Conservation (phyloP, 2,329 filamentous ascomycete genomes). For the Diaporthe destruens region DNA sequence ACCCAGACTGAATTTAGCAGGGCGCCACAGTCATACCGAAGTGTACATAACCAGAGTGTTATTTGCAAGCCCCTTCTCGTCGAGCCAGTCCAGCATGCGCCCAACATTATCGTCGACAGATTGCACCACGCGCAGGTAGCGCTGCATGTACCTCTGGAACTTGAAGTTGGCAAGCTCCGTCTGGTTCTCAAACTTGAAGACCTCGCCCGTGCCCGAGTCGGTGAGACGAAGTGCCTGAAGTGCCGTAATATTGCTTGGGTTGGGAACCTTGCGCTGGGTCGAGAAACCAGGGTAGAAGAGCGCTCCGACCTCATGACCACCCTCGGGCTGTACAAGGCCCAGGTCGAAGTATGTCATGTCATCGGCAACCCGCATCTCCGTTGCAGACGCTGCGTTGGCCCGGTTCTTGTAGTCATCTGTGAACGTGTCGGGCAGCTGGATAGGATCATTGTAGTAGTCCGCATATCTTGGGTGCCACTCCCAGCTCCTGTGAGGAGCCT, state of each 20-base stretch:
- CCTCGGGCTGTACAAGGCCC: slow-evolving; percentile 64
- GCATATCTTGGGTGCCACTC: slow-evolving; percentile 63
- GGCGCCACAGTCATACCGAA: slow-evolving; percentile 45
- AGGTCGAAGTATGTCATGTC: slow-evolving; percentile 65
- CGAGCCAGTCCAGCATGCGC: slow-evolving; percentile 60
- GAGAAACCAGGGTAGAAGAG: slow-evolving; percentile 41
- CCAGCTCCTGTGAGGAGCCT: slow-evolving; percentile 66
- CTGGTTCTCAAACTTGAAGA: slow-evolving; percentile 58
- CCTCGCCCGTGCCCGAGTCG: slow-evolving; percentile 59
- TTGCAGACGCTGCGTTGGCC: slow-evolving; percentile 60
- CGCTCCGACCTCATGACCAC: slow-evolving; percentile 52
- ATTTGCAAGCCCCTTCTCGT: slow-evolving; percentile 54
- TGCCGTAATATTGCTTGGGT: slow-evolving; percentile 42
- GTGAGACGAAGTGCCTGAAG: slow-evolving; percentile 53
- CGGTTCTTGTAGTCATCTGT: slow-evolving; percentile 67
- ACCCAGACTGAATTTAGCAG: too few species aligned
- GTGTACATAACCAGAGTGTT: slow-evolving; percentile 66
- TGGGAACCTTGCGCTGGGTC: slow-evolving; percentile 55
- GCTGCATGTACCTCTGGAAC: slow-evolving; percentile 68
- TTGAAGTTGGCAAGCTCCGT: slow-evolving; percentile 64
- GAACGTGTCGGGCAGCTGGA: slow-evolving; percentile 64
- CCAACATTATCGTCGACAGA: slow-evolving; percentile 66
- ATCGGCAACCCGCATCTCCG: slow-evolving; percentile 65
- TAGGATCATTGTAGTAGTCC: slow-evolving; percentile 59
- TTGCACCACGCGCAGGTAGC: slow-evolving; percentile 65